A percentile compares a stretch with the other conserved stretches of the same genome.
Evolutionary conservation across 1,284 basidiomycete genomes (phyloP).

Genomic region (Ustilago shanxiensis): DNA sequence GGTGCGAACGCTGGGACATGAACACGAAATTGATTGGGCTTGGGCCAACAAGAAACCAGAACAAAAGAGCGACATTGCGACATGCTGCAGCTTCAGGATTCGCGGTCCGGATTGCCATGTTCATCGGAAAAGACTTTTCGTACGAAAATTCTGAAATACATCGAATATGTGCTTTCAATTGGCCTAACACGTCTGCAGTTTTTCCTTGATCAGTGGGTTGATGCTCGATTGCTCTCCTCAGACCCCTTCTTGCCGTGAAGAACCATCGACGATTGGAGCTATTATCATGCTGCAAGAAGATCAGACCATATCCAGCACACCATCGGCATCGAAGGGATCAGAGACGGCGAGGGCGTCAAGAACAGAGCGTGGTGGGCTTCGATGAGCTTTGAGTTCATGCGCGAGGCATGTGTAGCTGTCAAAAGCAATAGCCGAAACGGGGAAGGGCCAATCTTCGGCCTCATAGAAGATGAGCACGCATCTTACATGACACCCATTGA

Average conservation of each 20-base stretch:
- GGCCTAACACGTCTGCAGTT: too few relatives aligned
- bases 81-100: slow-evolving; percentile 39
- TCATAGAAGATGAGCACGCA: too few relatives aligned
- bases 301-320: neutral
- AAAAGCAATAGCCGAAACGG: too few relatives aligned
- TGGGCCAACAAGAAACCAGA: slow-evolving; percentile 10
- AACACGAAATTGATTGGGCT: slow-evolving; percentile 15
- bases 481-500: too few relatives aligned
- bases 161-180: too few relatives aligned
- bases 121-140: slow-evolving; percentile 9
- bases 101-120: slow-evolving; percentile 22
- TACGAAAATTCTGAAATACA: too few relatives aligned
- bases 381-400: neutral
- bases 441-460: neutral
- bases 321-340: neutral
- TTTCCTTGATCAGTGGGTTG: too few relatives aligned
- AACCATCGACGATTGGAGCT: neutral
- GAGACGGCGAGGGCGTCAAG: neutral
- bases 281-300: neutral
- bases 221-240: neutral
- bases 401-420: neutral
- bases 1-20: neutral
- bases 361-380: neutral
- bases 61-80: slow-evolving; percentile 9
- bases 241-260: too few relatives aligned